Percentiles rank a stretch among this genome's conserved stretches.
Conservation (phyloP, 2,329 filamentous ascomycete genomes). For the Colletotrichum orchidophilum region DNA sequence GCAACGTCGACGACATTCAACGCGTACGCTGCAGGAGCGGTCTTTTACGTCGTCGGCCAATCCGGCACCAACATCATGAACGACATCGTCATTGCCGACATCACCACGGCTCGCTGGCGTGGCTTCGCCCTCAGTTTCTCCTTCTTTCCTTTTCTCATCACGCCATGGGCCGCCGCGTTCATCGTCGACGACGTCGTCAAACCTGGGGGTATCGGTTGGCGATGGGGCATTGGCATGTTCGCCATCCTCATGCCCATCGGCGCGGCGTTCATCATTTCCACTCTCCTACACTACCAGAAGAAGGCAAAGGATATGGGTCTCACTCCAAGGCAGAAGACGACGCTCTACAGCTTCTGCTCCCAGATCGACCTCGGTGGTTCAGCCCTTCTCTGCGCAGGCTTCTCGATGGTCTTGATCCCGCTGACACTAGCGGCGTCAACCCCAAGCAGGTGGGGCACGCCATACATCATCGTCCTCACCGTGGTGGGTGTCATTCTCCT, state of each 20-base stretch:
- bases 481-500: conserved; percentile 63
- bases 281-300: conserved; percentile 35
- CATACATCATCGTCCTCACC: conserved; percentile 55
- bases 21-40: conserved; percentile 12
- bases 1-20: conserved; percentile 10
- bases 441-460: conserved; percentile 52
- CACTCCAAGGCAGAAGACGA: conserved; percentile 29
- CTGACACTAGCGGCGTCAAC: conserved; percentile 58
- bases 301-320: conserved; percentile 37
- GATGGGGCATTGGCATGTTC: conserved; percentile 61
- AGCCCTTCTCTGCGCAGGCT: conserved; percentile 54
- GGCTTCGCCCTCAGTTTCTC: conserved; percentile 42
- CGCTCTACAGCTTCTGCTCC: conserved; percentile 33
- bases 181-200: conserved; percentile 38
- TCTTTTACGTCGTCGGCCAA: conserved; percentile 16
- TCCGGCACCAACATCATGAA: conserved; percentile 25
- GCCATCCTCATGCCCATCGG: conserved; percentile 64
- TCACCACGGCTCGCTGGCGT: conserved; percentile 23
- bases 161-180: conserved; percentile 42
- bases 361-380: conserved; percentile 53
- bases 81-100: conserved; percentile 25
- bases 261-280: conserved; percentile 34
- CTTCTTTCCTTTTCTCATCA: conserved; percentile 47
- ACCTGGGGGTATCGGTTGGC: conserved; percentile 36
- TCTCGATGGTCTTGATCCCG: conserved; percentile 64